A percentile compares a stretch with the other conserved stretches of the same genome.
Conservation (phyloP, 345 rosid genomes). For the Draba incana region DNA sequence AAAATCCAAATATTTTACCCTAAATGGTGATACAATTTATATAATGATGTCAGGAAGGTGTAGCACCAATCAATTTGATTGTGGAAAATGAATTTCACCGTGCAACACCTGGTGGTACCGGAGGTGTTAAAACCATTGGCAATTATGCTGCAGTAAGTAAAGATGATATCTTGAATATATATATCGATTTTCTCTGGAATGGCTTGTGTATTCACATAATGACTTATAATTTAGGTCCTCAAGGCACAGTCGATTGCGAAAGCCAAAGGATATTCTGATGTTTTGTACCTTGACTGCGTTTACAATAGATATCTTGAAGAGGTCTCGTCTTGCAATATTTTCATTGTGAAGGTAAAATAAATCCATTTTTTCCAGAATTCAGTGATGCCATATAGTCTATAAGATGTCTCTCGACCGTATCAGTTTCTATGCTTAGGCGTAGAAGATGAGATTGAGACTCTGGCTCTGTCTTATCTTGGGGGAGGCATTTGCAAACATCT, state of each 20-base stretch:
- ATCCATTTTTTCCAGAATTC: conserved; percentile 6
- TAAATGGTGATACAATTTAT: neutral
- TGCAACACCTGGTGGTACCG: conserved; percentile 98
- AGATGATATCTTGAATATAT: neutral
- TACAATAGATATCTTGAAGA: conserved; percentile 41
- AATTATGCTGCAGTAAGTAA: conserved; percentile 78
- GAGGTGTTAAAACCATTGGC: conserved; percentile 91
- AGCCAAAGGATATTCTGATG: conserved; percentile 45
- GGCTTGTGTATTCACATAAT: neutral
- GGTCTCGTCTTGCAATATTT: conserved; percentile 47
- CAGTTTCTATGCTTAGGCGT: neutral
- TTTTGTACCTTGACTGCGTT: conserved; percentile 44
- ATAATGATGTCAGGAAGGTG: conserved; percentile 71
- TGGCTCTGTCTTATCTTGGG: neutral
- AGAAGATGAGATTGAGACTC: conserved; percentile 14
- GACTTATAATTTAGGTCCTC: conserved; percentile 19
- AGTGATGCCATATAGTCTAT: neutral
- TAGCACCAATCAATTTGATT: conserved; percentile 51
- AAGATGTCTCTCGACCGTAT: conserved; percentile 3
- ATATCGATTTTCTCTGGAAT: neutral
- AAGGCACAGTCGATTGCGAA: conserved; percentile 45
- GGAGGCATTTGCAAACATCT: neutral
- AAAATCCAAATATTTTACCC: neutral
- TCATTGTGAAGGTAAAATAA: conserved; percentile 41
- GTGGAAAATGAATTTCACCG: conserved; percentile 52